These are phyloP conservation scores for Malassezia sp. DNA, from an alignment of 1,284 basidiomycete species.

Conservation along the genomic window DNA sequence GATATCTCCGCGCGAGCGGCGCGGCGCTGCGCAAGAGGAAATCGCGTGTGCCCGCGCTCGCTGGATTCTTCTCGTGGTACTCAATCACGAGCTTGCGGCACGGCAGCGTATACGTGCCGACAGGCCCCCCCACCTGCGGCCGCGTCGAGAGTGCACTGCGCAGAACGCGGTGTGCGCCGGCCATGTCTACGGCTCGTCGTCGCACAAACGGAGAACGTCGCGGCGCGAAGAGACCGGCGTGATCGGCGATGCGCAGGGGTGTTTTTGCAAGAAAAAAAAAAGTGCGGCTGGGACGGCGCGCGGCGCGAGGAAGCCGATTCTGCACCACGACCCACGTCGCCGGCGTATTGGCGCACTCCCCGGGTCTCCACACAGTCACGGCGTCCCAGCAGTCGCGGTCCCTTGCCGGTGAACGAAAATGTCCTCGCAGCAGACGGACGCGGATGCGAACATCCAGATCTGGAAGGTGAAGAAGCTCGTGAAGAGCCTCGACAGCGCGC, in stretches of 20 bases:
- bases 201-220: background rate
- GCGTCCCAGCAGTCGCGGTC: no score
- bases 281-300: no score
- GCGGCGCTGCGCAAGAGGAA: slow-evolving; percentile 16
- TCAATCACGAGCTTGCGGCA: slow-evolving; percentile 22
- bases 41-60: slow-evolving; percentile 15
- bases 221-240: background rate
- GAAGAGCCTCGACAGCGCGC: slow-evolving; percentile 42
- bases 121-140: slow-evolving; percentile 14
- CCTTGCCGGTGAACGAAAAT: no score
- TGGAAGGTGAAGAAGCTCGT: slow-evolving; percentile 87
- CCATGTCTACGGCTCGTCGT: no score
- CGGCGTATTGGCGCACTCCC: no score
- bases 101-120: slow-evolving; percentile 16
- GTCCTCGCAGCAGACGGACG: slow-evolving; percentile 12
- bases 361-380: no score
- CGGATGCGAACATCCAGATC: slow-evolving; percentile 40
- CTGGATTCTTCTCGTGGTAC: slow-evolving; percentile 16
- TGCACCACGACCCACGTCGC: no score
- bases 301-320: no score
- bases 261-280: slow-evolving; percentile 7
- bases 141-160: slow-evolving; percentile 10
- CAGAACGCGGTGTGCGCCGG: background rate
- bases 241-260: background rate
- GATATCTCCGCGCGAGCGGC: slow-evolving; percentile 13